A percentile compares a stretch with the other conserved stretches of the same genome.
These are phyloP conservation scores for Diaporthe australafricana DNA, from an alignment of 2,329 filamentous ascomycete genomes.

Conservation along the genomic window DNA sequence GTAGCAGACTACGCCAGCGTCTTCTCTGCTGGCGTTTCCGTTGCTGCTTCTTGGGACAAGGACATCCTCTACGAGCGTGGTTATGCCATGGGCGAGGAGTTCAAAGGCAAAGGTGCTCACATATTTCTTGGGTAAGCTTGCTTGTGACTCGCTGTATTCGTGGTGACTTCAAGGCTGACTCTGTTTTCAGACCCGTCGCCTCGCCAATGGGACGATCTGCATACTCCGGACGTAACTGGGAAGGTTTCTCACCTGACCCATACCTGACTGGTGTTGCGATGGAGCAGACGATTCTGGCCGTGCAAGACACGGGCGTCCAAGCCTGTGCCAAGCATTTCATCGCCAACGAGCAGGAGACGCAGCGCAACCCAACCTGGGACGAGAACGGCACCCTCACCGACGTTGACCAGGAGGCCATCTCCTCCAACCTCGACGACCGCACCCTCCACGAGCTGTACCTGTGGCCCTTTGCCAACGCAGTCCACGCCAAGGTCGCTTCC, in stretches of 20 bases:
- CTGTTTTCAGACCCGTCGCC: constrained; percentile 11
- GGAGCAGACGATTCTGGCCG: constrained; percentile 78
- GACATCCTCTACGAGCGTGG: constrained; percentile 66
- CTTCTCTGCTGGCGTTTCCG: constrained; percentile 77
- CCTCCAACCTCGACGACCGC: constrained; percentile 75
- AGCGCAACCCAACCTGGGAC: constrained; percentile 42
- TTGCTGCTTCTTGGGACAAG: constrained; percentile 78
- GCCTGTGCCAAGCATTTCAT: constrained; percentile 83
- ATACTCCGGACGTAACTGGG: constrained; percentile 63
- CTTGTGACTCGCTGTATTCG: constrained; percentile 1
- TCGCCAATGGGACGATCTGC: constrained; percentile 53
- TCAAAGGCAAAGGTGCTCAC: constrained; percentile 81
- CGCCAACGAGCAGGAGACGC: constrained; percentile 75
- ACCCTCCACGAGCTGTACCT: constrained; percentile 79
- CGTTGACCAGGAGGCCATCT: constrained; percentile 70
- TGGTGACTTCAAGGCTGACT: background rate
- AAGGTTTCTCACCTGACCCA: constrained; percentile 77
- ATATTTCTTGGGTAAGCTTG: constrained; percentile 70
- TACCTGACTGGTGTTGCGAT: constrained; percentile 79
- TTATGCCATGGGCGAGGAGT: constrained; percentile 67
- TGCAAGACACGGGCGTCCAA: constrained; percentile 82
- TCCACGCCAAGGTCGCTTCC: constrained; percentile 71
- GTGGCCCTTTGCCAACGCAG: constrained; percentile 80
- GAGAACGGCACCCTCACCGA: constrained; percentile 49
- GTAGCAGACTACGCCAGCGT: constrained; percentile 74